Evolutionary conservation across 208 protist species (phyloP), one percentile per base, ranked within the genome.

Genomic region (Leishmania tarentolae): DNA sequence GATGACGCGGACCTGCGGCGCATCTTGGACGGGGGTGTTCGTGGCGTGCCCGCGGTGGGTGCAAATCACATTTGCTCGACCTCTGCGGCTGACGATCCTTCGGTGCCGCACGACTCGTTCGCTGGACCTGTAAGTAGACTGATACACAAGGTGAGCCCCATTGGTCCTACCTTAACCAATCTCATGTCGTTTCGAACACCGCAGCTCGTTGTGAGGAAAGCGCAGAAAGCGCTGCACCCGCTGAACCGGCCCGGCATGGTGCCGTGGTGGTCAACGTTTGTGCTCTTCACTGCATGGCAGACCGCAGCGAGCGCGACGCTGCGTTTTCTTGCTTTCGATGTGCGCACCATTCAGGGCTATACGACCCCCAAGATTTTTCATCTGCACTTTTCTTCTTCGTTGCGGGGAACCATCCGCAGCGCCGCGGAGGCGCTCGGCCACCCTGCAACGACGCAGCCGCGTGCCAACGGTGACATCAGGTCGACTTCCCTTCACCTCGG

Each of bases 211-310:
- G 31, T 92, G 40, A 42, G 78, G 31, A 76, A 89, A 31, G 80
- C 75, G n/a, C 35, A 81, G 40, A 71, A 76, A 19, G 78, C 75
- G 13, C 63, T 87, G 71, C 91, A 94, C 75, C 93, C 91, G 11
- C 42, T 86, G 28, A 94, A 95, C 75, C 80, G 85, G 8, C 88
- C 91, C 0, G 90, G 88, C 57, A 97, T 97, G 93, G 93, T 97
- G 63, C 85, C 92, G 31, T 97, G 93, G 92, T 97, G 86, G 85
- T 95, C 92, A 46, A 94, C 89, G 40, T 94, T 97, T 76, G 87
- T 93, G 56, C 80, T 92, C 31, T 76, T 82, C 68, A 95, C 93
- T 2, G 90, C 89, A 11, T 88, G 87, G 84, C 91, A 97, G 82
- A 83, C 85, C 0, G 57, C 88, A 57, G 80, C 91, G 3, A 82